Percentiles rank a stretch among this genome's conserved stretches.
These are phyloP conservation scores for Rhodotorula mucilaginosa DNA, from an alignment of 1,284 basidiomycete genomes.

Conservation along the genomic window DNA sequence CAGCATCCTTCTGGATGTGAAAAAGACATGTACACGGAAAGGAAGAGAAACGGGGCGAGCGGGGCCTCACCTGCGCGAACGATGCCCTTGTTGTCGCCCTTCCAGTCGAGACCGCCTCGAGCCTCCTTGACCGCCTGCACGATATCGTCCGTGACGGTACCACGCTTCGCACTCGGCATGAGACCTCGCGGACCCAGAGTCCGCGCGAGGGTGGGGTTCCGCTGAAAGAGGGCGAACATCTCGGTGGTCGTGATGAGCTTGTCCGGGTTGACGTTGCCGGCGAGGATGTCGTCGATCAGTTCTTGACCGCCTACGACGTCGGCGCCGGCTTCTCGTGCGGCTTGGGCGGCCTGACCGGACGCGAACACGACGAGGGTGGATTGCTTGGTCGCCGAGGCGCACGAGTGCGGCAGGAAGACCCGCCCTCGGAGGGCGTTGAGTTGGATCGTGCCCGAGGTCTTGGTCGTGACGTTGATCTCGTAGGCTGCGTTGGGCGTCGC, in stretches of 20 bases:
- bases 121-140: constrained; percentile 74
- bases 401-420: constrained; percentile 67
- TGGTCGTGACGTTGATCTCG: constrained; percentile 75
- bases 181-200: constrained; percentile 88
- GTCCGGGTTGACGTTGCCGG: constrained; percentile 66
- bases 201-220: constrained; percentile 76
- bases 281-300: constrained; percentile 73
- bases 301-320: constrained; percentile 82
- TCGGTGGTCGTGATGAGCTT: constrained; percentile 78
- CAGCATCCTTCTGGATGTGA: no score
- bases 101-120: constrained; percentile 85
- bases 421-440: constrained; percentile 73
- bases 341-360: constrained; percentile 65
- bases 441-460: constrained; percentile 65
- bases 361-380: constrained; percentile 83
- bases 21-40: not conserved
- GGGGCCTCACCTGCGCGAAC: constrained; percentile 59
- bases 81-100: constrained; percentile 80
- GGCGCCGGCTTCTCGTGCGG: constrained; percentile 76
- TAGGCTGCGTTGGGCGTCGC: constrained; percentile 57
- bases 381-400: constrained; percentile 60
- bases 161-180: constrained; percentile 91
- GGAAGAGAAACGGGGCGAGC: not conserved
- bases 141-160: constrained; percentile 87
- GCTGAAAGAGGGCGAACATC: constrained; percentile 67